These are phyloP conservation scores for Aspergillus campestris DNA, from an alignment of 495 filamentous ascomycete genomes.

Conservation along the genomic window DNA sequence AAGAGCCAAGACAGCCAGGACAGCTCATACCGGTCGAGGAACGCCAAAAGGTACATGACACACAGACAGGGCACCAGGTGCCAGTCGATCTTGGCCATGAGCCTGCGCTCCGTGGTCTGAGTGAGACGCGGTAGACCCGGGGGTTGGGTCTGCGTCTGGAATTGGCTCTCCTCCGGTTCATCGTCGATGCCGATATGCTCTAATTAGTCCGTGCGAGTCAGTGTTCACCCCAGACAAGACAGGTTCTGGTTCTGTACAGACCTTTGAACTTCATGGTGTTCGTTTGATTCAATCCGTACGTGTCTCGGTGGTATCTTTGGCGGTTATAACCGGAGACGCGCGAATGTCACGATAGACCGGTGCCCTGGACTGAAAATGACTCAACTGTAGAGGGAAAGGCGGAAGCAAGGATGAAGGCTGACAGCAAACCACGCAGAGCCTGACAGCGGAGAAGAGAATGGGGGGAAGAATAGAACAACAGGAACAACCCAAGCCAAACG, in stretches of 20 bases:
- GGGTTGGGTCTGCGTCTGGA: conserved; percentile 14
- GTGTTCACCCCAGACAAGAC: neutral
- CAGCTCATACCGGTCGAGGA: conserved; percentile 62
- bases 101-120: conserved; percentile 57
- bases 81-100: conserved; percentile 71
- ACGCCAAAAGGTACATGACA: conserved; percentile 78
- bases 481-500: too few species aligned
- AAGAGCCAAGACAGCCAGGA: neutral
- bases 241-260: too few species aligned
- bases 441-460: neutral
- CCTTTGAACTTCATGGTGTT: neutral
- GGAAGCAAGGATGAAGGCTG: too few species aligned
- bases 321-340: too few species aligned
- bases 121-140: conserved; percentile 26
- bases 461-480: neutral
- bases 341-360: too few species aligned
- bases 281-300: too few species aligned
- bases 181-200: conserved; percentile 7
- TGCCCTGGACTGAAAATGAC: too few species aligned
- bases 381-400: too few species aligned
- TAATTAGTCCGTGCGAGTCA: conserved; percentile 7
- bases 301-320: too few species aligned
- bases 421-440: too few species aligned
- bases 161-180: conserved; percentile 17
- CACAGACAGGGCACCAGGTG: conserved; percentile 75